Percentiles rank a stretch among this genome's conserved stretches.
Conservation (phyloP, 1,139 yeast genomes). For the Geotrichum klebahnii region DNA sequence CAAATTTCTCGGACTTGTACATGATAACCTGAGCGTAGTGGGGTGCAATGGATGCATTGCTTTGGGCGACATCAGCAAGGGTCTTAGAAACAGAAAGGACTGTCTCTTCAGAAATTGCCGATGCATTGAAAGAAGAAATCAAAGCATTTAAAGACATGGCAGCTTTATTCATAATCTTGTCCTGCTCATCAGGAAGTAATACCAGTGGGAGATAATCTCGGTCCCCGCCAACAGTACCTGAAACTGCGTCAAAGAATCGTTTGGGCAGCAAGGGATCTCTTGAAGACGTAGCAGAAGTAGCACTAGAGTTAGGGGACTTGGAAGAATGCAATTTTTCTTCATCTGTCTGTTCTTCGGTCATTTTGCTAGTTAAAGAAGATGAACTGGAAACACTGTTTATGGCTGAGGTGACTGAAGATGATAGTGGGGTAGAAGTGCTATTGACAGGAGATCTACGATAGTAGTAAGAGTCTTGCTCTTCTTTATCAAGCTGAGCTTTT, state of each 20-base stretch:
- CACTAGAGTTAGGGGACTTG: conserved; percentile 7
- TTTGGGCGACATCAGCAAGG: conserved; percentile 26
- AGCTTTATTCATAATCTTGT: conserved; percentile 29
- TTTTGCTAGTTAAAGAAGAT: conserved; percentile 13
- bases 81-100: conserved; percentile 26
- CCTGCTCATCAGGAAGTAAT: conserved; percentile 31
- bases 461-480: conserved; percentile 15
- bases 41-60: conserved; percentile 22
- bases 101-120: conserved; percentile 30
- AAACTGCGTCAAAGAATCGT: conserved; percentile 32
- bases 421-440: too few relatives aligned
- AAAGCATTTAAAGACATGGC: conserved; percentile 34
- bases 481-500: conserved; percentile 16
- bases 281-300: conserved; percentile 16
- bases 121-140: conserved; percentile 32
- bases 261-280: conserved; percentile 33
- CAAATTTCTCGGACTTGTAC: conserved; percentile 27
- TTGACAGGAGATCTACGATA: conserved; percentile 11
- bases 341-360: not conserved
- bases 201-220: conserved; percentile 34
- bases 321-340: conserved; percentile 1
- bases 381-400: not conserved
- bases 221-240: conserved; percentile 31
- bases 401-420: conserved; percentile 10
- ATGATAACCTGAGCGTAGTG: conserved; percentile 27